Percentiles rank a stretch among this genome's conserved stretches.
phyloP scores from a whole-genome alignment of 108 stramenopile genomes.

The Fistulifera pelliculosa region DNA sequence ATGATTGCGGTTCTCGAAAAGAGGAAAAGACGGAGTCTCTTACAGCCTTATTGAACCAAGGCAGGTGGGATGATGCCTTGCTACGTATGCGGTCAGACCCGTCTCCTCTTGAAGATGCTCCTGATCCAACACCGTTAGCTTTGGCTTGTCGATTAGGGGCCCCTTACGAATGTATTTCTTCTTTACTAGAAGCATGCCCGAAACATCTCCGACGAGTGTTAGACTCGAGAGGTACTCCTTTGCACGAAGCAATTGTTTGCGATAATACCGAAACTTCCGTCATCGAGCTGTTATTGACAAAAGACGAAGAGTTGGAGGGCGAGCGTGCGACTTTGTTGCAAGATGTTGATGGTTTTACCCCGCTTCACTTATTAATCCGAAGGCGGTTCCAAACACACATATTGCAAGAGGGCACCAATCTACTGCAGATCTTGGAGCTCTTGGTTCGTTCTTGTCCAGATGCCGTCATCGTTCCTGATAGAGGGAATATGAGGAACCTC shows the following conservation, averaged over 20 bases:
- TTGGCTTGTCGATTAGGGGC: slow-evolving; percentile 60
- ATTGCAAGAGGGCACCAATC: slow-evolving; percentile 7
- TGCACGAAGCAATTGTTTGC: slow-evolving; percentile 62
- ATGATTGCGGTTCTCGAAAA: no score
- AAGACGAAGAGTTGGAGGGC: slow-evolving; percentile 10
- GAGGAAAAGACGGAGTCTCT: no score
- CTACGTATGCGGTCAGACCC: no score
- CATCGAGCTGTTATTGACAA: slow-evolving; percentile 23
- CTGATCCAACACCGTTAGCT: slow-evolving; percentile 45
- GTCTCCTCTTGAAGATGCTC: background rate
- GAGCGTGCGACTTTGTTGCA: slow-evolving; percentile 42
- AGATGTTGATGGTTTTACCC: slow-evolving; percentile 70
- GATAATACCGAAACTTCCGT: slow-evolving; percentile 30
- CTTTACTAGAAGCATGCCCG: slow-evolving; percentile 38
- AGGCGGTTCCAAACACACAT: slow-evolving; percentile 44
- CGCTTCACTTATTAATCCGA: slow-evolving; percentile 63
- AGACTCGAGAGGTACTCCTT: slow-evolving; percentile 57
- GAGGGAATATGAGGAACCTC: slow-evolving; percentile 74
- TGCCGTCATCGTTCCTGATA: slow-evolving; percentile 53
- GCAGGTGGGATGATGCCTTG: no score
- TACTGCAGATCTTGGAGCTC: slow-evolving; percentile 28
- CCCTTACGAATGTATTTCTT: slow-evolving; percentile 38
- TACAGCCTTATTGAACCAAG: no score
- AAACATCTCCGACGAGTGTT: slow-evolving; percentile 35
- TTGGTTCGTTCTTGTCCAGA: slow-evolving; percentile 57